Percentiles rank a stretch among this genome's conserved stretches.
Conservation (phyloP, 2,329 filamentous ascomycete species). For the Phyllosticta citribraziliensis region DNA sequence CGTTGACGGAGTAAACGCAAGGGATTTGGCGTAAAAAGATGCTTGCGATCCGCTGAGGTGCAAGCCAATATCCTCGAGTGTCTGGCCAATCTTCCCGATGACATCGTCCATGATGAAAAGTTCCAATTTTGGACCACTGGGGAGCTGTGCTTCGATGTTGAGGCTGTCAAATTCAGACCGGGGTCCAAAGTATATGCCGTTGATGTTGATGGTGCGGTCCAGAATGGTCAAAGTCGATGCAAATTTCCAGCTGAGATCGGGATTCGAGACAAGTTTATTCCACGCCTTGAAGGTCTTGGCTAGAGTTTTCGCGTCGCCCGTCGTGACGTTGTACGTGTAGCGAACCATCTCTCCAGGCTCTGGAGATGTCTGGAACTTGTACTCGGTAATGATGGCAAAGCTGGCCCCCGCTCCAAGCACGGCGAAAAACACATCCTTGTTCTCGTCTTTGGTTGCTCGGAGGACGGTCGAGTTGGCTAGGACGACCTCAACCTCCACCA, state of each 20-base stretch:
- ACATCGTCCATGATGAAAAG: conserved; percentile 23
- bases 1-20: conserved; percentile 24
- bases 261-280: conserved; percentile 25
- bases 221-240: conserved; percentile 24
- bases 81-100: conserved; percentile 24
- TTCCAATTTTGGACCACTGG: conserved; percentile 14
- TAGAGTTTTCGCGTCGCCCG: conserved; percentile 16
- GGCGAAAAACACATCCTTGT: conserved; percentile 34
- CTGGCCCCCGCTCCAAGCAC: conserved; percentile 33
- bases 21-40: conserved; percentile 27
- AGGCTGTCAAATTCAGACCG: conserved; percentile 23
- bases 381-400: conserved; percentile 34
- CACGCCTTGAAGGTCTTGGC: conserved; percentile 26
- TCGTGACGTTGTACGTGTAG: conserved; percentile 24
- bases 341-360: conserved; percentile 23
- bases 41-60: conserved; percentile 20
- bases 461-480: conserved; percentile 31
- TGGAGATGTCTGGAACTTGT: conserved; percentile 27
- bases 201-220: conserved; percentile 21
- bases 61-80: conserved; percentile 23
- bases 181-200: conserved; percentile 26
- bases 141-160: conserved; percentile 22
- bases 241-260: conserved; percentile 23
- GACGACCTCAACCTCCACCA: conserved; percentile 28
- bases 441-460: conserved; percentile 25